Base-by-base conservation (phyloP, 495 filamentous ascomycete species). In the Hyaloscypha hepaticicola region DNA sequence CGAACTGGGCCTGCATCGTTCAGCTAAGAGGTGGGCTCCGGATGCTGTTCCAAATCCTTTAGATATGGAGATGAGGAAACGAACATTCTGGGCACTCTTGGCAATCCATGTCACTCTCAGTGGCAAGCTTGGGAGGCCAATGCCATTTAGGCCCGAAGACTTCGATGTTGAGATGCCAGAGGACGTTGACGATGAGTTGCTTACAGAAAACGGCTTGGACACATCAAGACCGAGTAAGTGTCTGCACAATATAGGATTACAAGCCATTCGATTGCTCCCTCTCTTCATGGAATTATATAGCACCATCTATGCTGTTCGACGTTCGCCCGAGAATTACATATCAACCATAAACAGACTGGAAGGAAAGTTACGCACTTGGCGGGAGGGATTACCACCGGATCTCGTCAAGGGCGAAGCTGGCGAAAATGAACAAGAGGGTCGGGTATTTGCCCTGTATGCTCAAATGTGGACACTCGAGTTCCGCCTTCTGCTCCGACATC, bases 121-220 rank as follows among this genome's bases (percentile, higher is more conserved):
- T 68, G 88, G 88, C 33, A 90, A 88, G 60, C 79, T 93, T 29
- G 90, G 90, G 29, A 79, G 87, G 45, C 90, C 90, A 21, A 91
- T 93, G 87, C 80, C 87, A 1, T 77, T 94, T 21, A 79, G 83
- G 26, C 61, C 83, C 12, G 85, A 89, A 38, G 90, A 94, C 70
- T 86, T 89, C 69, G 91, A 93, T 70, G 81, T 88, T 50, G 90
- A 91, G 65, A 82, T 91, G 28, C 91, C 89, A 1, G 82, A 90
- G 56, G 73, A 82, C 19, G 77, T 92, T 55, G 77, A 87, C 64
- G 90, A 94, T 70, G 84, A 89, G 66, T 78, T 86, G 33, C 79
- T 87, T 5, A 76, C 78, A 1, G 82, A 88, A 26, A 73, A 80
- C 16, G 77, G 82, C 12, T 72, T 81, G 21, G 74, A 83, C 58